Evolutionary conservation across 2,329 filamentous ascomycete genomes (phyloP).

Genomic region (Aschersonia sp.): DNA sequence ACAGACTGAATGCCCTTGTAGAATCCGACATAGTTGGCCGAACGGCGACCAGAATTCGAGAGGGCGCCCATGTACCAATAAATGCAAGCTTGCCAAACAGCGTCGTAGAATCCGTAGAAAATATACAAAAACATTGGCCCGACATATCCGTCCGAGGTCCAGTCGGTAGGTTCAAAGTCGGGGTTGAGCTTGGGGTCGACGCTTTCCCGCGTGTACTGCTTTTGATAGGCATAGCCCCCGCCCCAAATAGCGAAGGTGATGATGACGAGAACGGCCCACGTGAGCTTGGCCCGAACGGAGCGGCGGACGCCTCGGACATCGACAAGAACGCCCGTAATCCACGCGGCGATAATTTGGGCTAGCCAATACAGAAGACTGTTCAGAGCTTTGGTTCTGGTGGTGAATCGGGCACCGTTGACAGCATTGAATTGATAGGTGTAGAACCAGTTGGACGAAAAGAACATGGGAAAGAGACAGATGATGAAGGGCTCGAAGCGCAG

Average conservation of each 20-base stretch:
- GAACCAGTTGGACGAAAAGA: conserved; percentile 40
- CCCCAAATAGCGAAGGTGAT: conserved; percentile 73
- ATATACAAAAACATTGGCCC: conserved; percentile 83
- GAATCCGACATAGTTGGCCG: conserved; percentile 73
- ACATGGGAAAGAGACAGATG: conserved; percentile 41
- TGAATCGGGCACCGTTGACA: conserved; percentile 40
- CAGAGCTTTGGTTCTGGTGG: conserved; percentile 38
- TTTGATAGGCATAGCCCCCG: conserved; percentile 67
- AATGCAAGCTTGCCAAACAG: conserved; percentile 75
- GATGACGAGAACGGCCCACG: conserved; percentile 41
- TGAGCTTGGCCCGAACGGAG: conserved; percentile 57
- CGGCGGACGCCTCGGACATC: conserved; percentile 67
- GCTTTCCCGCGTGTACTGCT: conserved; percentile 28
- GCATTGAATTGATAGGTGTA: conserved; percentile 45
- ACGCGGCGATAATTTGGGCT: conserved; percentile 38
- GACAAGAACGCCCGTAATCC: conserved; percentile 29
- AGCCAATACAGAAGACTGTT: conserved; percentile 42
- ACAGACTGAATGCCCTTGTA: conserved; percentile 73
- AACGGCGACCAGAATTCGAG: conserved; percentile 82
- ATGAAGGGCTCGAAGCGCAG: conserved; percentile 58
- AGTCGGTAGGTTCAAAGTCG: conserved; percentile 36
- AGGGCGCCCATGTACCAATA: conserved; percentile 96
- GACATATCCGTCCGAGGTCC: conserved; percentile 43
- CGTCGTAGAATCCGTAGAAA: conserved; percentile 82
- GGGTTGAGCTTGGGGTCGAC: conserved; percentile 10